Evolutionary conservation across 176 grass and related monocot species (phyloP).

Genomic region (Leersia perrieri): DNA sequence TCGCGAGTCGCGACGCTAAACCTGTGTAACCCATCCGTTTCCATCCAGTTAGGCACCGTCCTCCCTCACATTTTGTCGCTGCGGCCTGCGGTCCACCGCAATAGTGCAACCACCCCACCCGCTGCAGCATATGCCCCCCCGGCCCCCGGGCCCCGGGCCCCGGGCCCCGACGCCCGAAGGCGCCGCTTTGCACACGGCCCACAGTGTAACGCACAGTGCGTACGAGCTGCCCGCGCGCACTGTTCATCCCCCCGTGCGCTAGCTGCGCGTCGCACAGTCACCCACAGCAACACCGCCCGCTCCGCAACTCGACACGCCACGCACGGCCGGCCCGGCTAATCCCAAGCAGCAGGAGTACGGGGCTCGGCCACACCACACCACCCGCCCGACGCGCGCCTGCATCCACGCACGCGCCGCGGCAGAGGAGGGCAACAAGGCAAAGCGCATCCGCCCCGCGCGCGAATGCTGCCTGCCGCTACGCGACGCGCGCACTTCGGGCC

Average conservation of each 20-base stretch:
- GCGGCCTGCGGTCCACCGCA: no score
- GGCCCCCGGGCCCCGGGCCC: background rate
- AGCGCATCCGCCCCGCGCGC: background rate
- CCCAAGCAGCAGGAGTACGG: no score
- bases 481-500: conserved; percentile 8
- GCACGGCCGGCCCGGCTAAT: background rate
- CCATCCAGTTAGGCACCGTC: background rate
- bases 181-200: no score
- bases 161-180: background rate
- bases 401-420: no score
- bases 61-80: background rate
- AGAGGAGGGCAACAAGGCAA: no score
- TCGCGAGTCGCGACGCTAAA: background rate
- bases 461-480: conserved; percentile 8
- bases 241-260: no score
- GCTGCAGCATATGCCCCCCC: background rate
- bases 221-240: no score
- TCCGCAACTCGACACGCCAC: no score
- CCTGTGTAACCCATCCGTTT: background rate
- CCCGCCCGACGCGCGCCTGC: no score
- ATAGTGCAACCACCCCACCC: no score
- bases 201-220: background rate
- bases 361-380: no score
- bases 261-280: background rate
- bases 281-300: background rate